Evolutionary conservation across 208 protist genomes (phyloP), one percentile per base, ranked within the genome.

Genomic region (Wallacemonas sp.): DNA sequence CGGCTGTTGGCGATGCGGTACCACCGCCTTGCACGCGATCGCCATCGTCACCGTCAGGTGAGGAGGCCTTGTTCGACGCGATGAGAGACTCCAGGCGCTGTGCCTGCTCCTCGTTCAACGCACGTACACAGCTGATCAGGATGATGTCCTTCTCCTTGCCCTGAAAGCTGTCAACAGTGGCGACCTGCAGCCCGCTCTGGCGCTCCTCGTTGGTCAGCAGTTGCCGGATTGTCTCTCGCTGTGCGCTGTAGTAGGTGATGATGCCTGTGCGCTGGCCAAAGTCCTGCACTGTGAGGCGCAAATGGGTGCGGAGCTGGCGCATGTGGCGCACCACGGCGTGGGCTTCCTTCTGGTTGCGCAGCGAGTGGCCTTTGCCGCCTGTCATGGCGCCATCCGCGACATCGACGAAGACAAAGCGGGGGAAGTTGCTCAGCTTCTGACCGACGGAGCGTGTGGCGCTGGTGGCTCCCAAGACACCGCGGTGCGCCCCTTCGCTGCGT

Each of bases 141-240:
- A 98, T 90, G 53, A 96, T 87, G 54, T 94, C 80, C 88, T 96
- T 97, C 75, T 98, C 96, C 53, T 90, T 88, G 1, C 96, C 96
- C 71, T 98, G 94, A 62, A 97, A 98, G 59, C 88, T 92, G 77
- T 98, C 96, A 24, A 97, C 93, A 1, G 96, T 93, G 6, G 83
- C 71, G 6, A 98, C 66, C 73, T 96, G 81, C 56, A 97, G 21
- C n/a, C 70, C 76, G 30, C 74, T 80, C 2, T 59, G 41, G 26
- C 67, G 60, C 65, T 96, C 90, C 54, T 90, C 81, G 8, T 12
- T 44, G 19, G 77, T 75, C 24, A 96, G 61, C 24, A 66, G 9
- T 26, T 47, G 54, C 6, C 74, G 21, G 38, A 96, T 88, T 1
- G 75, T 49, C 8, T 82, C 68, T 19, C 62, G 69, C 75, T 96